Conservation (phyloP, 306 rosid genomes). For the Arachis hypogaea region DNA sequence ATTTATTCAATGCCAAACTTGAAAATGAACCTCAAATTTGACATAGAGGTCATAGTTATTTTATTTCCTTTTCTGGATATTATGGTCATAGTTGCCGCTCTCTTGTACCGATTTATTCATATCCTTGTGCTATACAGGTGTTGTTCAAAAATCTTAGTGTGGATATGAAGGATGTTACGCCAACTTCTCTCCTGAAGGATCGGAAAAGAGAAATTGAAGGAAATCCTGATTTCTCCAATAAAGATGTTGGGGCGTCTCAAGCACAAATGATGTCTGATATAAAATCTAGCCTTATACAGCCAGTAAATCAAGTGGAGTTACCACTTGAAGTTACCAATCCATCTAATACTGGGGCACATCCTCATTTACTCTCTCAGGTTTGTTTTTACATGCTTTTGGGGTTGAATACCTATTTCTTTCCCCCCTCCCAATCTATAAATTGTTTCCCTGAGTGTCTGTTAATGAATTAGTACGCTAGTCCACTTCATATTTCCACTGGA, state of each 20-base stretch:
- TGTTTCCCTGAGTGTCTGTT: slow-evolving; percentile 23
- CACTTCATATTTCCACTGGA: slow-evolving; percentile 79
- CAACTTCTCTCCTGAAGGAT: slow-evolving; percentile 91
- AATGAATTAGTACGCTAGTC: slow-evolving; percentile 69
- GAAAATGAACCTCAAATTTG: slow-evolving; percentile 99
- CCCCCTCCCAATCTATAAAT: neutral
- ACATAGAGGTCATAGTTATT: slow-evolving; percentile 71
- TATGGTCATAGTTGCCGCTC: neutral
- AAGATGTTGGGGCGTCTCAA: slow-evolving; percentile 87
- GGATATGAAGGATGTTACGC: slow-evolving; percentile 94
- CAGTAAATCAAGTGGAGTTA: slow-evolving; percentile 82
- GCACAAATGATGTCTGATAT: slow-evolving; percentile 75
- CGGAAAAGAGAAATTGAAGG: slow-evolving; percentile 95
- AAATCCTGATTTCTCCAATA: slow-evolving; percentile 98
- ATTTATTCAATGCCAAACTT: slow-evolving; percentile 98
- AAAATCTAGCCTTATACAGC: slow-evolving; percentile 69
- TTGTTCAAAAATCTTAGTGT: slow-evolving; percentile 84
- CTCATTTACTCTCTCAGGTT: slow-evolving; percentile 86
- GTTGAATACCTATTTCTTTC: neutral
- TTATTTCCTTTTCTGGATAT: slow-evolving; percentile 18
- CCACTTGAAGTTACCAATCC: slow-evolving; percentile 77
- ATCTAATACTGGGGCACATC: slow-evolving; percentile 73
- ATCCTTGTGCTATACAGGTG: slow-evolving; percentile 59
- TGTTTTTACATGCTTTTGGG: slow-evolving; percentile 32
- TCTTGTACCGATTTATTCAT: slow-evolving; percentile 23